phyloP scores from a whole-genome alignment of 768 basidiomycete genomes.

The Suillus placidus region DNA sequence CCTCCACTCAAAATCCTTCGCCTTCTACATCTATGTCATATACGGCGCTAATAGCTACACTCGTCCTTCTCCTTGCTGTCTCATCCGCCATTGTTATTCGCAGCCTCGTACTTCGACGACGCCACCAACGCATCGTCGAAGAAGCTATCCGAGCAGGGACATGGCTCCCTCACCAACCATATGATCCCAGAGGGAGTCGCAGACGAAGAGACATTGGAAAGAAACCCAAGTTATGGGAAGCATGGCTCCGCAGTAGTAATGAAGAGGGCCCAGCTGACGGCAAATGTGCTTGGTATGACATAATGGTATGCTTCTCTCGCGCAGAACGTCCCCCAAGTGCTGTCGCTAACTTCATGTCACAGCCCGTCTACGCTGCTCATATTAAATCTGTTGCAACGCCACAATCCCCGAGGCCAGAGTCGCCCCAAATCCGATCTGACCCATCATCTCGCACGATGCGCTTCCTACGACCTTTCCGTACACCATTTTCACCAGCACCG shows the following conservation, averaged over 20 bases:
- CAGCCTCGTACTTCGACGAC: slow-evolving; percentile 63
- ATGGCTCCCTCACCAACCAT: slow-evolving; percentile 44
- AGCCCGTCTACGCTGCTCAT: slow-evolving; percentile 31
- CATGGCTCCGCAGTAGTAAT: slow-evolving; percentile 21
- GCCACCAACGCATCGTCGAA: slow-evolving; percentile 59
- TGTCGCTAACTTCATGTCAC: background rate
- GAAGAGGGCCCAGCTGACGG: slow-evolving; percentile 15
- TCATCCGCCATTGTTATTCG: slow-evolving; percentile 68
- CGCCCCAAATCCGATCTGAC: slow-evolving; percentile 11
- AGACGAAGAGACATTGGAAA: slow-evolving; percentile 32
- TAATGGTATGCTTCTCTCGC: slow-evolving; percentile 26
- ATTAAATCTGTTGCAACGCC: slow-evolving; percentile 17
- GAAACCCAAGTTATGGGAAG: slow-evolving; percentile 35
- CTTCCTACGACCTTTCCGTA: slow-evolving; percentile 22
- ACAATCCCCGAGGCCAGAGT: background rate
- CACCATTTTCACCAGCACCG: slow-evolving; percentile 20
- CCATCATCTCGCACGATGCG: slow-evolving; percentile 16
- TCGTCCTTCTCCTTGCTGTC: slow-evolving; percentile 67
- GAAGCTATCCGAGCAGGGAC: slow-evolving; percentile 69
- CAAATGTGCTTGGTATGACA: slow-evolving; percentile 31
- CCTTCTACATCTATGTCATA: slow-evolving; percentile 25
- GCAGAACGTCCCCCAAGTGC: background rate
- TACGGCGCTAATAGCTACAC: slow-evolving; percentile 59
- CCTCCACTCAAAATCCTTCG: slow-evolving; percentile 1
- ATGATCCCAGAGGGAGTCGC: slow-evolving; percentile 19